Base-by-base conservation (phyloP, 2,329 filamentous ascomycete genomes). In the Emmonsia crescens region DNA sequence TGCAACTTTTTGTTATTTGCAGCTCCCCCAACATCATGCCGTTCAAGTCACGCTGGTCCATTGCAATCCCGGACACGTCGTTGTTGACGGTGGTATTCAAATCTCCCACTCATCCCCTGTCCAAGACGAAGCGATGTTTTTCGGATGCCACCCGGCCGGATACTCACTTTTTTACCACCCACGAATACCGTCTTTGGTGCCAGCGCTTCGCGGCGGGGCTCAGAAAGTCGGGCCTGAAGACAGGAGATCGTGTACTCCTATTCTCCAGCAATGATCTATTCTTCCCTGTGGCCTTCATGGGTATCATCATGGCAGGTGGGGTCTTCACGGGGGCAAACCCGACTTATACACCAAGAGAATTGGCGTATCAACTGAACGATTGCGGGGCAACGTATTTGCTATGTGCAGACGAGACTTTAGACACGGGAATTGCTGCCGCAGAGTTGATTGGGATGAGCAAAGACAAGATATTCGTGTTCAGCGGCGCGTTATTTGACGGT, bases 261-360 rank as follows among this genome's bases (percentile, higher is more conserved):
- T 92, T 87, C 74, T 86, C 87, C 0, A 83, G 85, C 27, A 93
- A 92, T 73, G 86, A 82, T 66, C 73, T 93, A 16, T 89, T 87
- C 76, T 89, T 87, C 70, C 87, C 89, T 0, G 78, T 83, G 0
- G 77, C 89, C 1, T 83, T 92, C 60, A 79, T 91, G 73, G 89
- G 89, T 19, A 79, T 88, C 24, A 79, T 91, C 58, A 91, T 91
- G 84, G 88, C 89, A 0, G 88, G 88, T 3, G 88, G 88, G 1
- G 77, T 93, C 60, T 93, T 93, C 75, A 88, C 86, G 0, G 89
- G 88, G 31, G 87, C 87, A 1, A 91, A 90, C 64, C 87, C 88
- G 0, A 80, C 79, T 5, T 91, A 85, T 66, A 85, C 89, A 0
- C 77, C 83, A 0, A 78, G 88, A 24, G 89, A 94, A 73, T 74